phyloP scores from a whole-genome alignment of 2,329 filamentous ascomycete genomes.

The Aulographum hederae region DNA sequence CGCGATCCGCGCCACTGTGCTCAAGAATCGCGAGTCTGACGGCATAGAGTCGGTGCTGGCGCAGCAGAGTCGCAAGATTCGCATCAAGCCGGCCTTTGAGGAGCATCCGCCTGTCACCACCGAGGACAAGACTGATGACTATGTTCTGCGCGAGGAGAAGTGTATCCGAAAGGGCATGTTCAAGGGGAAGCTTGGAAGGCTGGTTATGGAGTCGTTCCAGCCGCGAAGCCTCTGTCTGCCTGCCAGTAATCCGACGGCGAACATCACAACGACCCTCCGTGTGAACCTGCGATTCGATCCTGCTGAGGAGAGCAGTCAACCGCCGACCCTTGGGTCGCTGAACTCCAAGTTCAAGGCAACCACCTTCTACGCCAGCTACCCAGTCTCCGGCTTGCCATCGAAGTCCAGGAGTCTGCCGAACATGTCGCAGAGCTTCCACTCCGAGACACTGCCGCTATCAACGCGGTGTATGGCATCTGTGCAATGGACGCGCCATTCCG shows the following conservation, averaged over 20 bases:
- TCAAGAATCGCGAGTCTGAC: constrained; percentile 17
- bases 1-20: constrained; percentile 29
- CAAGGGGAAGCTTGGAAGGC: constrained; percentile 37
- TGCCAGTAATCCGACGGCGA: constrained; percentile 12
- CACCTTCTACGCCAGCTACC: constrained; percentile 36
- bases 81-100: constrained; percentile 38
- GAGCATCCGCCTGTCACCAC: constrained; percentile 41
- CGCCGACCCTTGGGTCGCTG: constrained; percentile 34
- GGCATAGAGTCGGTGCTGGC: constrained; percentile 23
- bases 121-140: constrained; percentile 27
- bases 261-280: constrained; percentile 34
- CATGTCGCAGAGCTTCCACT: constrained; percentile 32
- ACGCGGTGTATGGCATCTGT: constrained; percentile 37
- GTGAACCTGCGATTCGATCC: constrained; percentile 45
- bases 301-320: constrained; percentile 24
- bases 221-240: constrained; percentile 36
- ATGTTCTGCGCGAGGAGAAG: constrained; percentile 38
- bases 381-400: constrained; percentile 31
- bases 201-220: constrained; percentile 39
- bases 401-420: constrained; percentile 23
- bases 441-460: constrained; percentile 33
- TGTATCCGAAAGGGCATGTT: constrained; percentile 40
- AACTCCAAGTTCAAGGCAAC: constrained; percentile 35
- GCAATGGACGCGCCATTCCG: constrained; percentile 33
- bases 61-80: constrained; percentile 35